Percentiles rank a stretch among this genome's conserved stretches.
phyloP scores from a whole-genome alignment of 495 filamentous ascomycete species.

The Neurospora sp. region DNA sequence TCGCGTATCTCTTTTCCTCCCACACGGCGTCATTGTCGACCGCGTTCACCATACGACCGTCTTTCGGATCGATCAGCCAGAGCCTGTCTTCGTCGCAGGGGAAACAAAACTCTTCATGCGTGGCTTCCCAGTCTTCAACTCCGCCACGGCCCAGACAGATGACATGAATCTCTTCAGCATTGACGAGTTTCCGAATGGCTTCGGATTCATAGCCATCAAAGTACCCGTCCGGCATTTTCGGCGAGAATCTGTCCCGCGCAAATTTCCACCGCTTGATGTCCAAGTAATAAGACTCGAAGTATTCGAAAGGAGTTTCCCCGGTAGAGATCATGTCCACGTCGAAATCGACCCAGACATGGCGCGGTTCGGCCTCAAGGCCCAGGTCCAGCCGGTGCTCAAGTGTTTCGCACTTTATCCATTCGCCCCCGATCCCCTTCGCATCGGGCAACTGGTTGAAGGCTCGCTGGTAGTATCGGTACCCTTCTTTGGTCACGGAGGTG shows the following conservation, averaged over 20 bases:
- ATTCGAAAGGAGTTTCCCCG: not conserved
- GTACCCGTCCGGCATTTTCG: no score
- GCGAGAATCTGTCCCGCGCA: not conserved
- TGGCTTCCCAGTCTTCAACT: not conserved
- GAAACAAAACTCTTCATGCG: not conserved
- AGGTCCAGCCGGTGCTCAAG: no score
- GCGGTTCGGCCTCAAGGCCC: no score
- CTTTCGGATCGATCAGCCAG: not conserved
- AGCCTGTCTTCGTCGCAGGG: not conserved
- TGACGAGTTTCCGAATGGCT: not conserved
- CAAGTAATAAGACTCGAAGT: not conserved
- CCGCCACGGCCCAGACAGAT: not conserved
- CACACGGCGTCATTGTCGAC: not conserved
- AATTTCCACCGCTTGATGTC: not conserved
- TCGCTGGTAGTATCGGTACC: no score
- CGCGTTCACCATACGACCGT: not conserved
- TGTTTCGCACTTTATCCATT: no score
- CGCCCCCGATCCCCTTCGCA: no score
- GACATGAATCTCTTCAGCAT: not conserved
- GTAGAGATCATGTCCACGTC: no score
- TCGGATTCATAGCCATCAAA: not conserved
- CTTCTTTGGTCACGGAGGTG: no score
- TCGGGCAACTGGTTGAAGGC: no score
- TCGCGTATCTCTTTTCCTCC: not conserved
- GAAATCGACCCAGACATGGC: no score